These are phyloP conservation scores for Agaricus blazei DNA, from an alignment of 768 basidiomycete species.

Conservation along the genomic window DNA sequence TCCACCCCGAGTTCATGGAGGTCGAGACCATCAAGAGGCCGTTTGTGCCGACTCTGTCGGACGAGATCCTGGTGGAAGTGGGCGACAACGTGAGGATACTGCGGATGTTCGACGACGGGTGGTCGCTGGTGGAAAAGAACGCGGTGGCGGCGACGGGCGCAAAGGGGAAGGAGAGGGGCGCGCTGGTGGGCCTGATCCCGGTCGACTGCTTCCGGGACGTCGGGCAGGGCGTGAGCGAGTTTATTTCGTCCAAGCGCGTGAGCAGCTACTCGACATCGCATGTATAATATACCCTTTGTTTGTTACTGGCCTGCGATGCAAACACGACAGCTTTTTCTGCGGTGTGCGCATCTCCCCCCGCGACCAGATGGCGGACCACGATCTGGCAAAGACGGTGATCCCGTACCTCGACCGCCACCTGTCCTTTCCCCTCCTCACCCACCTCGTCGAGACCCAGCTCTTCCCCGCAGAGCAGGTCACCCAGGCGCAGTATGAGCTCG, in stretches of 20 bases:
- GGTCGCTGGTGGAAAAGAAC: slow-evolving; percentile 56
- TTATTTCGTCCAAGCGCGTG: slow-evolving; percentile 9
- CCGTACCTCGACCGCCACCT: slow-evolving; percentile 94
- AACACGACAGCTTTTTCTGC: background rate
- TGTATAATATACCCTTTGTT: background rate
- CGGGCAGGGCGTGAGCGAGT: slow-evolving; percentile 7
- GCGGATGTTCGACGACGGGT: slow-evolving; percentile 63
- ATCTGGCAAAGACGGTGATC: slow-evolving; percentile 87
- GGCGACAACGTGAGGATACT: slow-evolving; percentile 52
- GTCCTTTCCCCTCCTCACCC: slow-evolving; percentile 86
- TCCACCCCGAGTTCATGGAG: slow-evolving; percentile 26
- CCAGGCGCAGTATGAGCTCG: slow-evolving; percentile 93
- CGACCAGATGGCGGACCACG: slow-evolving; percentile 68
- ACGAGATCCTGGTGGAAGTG: slow-evolving; percentile 50
- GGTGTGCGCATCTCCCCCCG: background rate
- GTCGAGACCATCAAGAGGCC: slow-evolving; percentile 49
- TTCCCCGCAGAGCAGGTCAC: slow-evolving; percentile 80
- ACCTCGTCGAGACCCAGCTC: slow-evolving; percentile 69
- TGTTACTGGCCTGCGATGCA: background rate
- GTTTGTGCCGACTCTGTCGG: slow-evolving; percentile 49
- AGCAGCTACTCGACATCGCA: slow-evolving; percentile 2
- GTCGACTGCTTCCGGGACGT: slow-evolving; percentile 55
- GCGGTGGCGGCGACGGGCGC: slow-evolving; percentile 9
- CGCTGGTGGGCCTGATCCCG: slow-evolving; percentile 51
- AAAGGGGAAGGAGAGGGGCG: slow-evolving; percentile 22